phyloP scores from a whole-genome alignment of 1,284 basidiomycete species.

The Heliocybe sulcata region DNA sequence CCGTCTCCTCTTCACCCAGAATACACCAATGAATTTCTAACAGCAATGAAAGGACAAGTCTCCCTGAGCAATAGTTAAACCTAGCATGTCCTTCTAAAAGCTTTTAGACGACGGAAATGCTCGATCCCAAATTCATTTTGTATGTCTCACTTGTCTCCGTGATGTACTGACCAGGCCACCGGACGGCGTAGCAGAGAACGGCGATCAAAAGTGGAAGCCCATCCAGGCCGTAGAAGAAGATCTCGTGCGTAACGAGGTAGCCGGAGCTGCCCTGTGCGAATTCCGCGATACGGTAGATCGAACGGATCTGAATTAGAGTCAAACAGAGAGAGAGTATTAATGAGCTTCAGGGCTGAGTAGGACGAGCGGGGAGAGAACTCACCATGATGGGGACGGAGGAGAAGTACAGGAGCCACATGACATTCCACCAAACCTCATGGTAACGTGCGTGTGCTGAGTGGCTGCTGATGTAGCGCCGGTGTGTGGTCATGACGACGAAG shows the following conservation, averaged over 20 bases:
- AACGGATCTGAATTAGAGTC: slow-evolving; percentile 20
- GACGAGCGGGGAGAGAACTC: too few species aligned
- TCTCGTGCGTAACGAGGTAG: slow-evolving; percentile 28
- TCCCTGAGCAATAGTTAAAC: too few species aligned
- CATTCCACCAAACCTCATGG: not conserved
- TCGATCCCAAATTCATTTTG: not conserved
- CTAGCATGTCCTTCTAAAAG: not conserved
- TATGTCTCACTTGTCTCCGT: not conserved
- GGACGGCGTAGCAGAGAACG: slow-evolving; percentile 23
- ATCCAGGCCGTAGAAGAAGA: slow-evolving; percentile 35
- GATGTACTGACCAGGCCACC: slow-evolving; percentile 26
- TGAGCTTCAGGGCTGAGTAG: too few species aligned
- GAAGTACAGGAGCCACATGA: slow-evolving; percentile 8
- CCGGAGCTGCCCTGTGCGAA: slow-evolving; percentile 28
- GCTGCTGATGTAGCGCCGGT: not conserved
- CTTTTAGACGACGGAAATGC: not conserved
- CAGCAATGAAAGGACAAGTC: too few species aligned
- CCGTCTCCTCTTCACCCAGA: too few species aligned
- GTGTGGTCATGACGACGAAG: slow-evolving; percentile 5
- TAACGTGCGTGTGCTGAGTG: not conserved
- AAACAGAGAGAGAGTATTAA: not conserved
- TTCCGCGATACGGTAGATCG: slow-evolving; percentile 28
- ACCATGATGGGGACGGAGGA: slow-evolving; percentile 11
- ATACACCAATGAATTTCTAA: too few species aligned
- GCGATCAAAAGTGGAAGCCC: slow-evolving; percentile 31